These are phyloP conservation scores for Amylostereum areolatum DNA, from an alignment of 1,284 basidiomycete species.

Conservation along the genomic window DNA sequence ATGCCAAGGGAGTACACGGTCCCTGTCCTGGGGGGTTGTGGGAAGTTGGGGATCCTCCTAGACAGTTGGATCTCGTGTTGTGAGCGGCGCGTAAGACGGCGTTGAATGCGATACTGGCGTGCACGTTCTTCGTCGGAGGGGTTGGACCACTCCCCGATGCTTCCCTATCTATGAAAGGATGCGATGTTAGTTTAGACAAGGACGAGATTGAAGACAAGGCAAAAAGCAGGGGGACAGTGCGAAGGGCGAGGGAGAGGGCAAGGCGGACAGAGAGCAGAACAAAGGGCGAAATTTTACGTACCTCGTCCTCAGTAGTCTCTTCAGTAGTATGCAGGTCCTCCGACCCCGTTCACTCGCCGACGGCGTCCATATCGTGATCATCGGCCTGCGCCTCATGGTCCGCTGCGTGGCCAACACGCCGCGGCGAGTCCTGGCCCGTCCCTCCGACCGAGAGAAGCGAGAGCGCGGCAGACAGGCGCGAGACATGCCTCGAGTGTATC, in stretches of 20 bases:
- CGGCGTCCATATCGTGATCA: constrained; percentile 32
- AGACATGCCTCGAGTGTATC: constrained; percentile 66
- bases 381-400: constrained; percentile 19
- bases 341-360: constrained; percentile 76
- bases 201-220: too few species aligned
- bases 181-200: too few species aligned
- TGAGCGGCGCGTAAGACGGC: constrained; percentile 43
- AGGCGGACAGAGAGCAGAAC: constrained; percentile 2
- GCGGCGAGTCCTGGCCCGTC: constrained; percentile 14
- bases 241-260: too few species aligned
- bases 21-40: constrained; percentile 63
- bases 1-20: too few species aligned
- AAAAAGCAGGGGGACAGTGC: too few species aligned
- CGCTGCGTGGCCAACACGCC: too few species aligned
- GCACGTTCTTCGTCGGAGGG: constrained; percentile 81
- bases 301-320: constrained; percentile 60
- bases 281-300: constrained; percentile 23
- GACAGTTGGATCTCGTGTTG: too few species aligned
- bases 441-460: constrained; percentile 61
- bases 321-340: constrained; percentile 50
- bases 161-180: too few species aligned
- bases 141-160: constrained; percentile 83
- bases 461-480: constrained; percentile 57
- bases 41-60: constrained; percentile 55
- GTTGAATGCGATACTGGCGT: constrained; percentile 56